These are phyloP conservation scores for Penicillium sp. DNA, from an alignment of 2,329 filamentous ascomycete genomes.

Conservation along the genomic window DNA sequence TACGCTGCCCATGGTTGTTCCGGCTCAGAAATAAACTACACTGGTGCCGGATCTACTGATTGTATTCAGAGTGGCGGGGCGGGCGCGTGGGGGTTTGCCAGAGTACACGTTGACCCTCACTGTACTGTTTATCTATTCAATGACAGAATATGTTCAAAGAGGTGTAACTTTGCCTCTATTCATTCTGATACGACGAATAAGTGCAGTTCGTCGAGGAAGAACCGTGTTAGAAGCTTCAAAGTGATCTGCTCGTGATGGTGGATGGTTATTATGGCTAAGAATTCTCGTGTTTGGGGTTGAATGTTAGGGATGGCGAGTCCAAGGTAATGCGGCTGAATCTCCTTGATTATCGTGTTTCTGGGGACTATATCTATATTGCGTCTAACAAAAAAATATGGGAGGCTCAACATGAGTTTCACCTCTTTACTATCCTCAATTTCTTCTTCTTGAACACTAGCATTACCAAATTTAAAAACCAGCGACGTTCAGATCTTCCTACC, in stretches of 20 bases:
- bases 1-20: constrained; percentile 9
- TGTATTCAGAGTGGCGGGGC: constrained; percentile 1
- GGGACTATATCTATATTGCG: no score
- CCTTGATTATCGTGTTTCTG: no score
- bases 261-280: not conserved
- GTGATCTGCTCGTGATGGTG: constrained; percentile 1
- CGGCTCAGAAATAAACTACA: not conserved
- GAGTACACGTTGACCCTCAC: constrained; percentile 2
- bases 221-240: constrained; percentile 5
- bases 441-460: not conserved
- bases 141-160: constrained; percentile 6
- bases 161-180: constrained; percentile 3
- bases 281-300: not conserved
- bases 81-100: constrained; percentile 1
- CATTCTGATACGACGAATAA: not conserved
- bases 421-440: not conserved
- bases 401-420: no score
- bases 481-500: not conserved
- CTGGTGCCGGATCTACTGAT: constrained; percentile 4
- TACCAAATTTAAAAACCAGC: no score
- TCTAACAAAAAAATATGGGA: no score
- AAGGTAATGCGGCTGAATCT: no score
- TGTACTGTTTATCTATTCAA: constrained; percentile 12
- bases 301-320: not conserved
- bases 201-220: constrained; percentile 4